Evolutionary conservation across 228 moss, liverwort and hornwort genomes (phyloP), one percentile per base, ranked within the genome.

Genomic region (Sphagnum magellanicum): DNA sequence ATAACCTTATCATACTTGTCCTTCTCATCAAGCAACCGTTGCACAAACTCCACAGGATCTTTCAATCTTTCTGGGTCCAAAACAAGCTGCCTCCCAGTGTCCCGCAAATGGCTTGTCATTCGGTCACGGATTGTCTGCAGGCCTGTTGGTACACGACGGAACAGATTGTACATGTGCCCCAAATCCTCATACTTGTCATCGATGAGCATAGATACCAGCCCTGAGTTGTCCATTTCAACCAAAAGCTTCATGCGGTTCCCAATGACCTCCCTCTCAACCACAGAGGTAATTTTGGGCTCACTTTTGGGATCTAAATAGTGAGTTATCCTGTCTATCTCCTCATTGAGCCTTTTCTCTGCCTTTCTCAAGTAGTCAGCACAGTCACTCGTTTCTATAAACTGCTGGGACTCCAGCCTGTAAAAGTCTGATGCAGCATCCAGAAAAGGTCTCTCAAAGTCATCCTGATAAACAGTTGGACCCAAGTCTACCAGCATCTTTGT

Each of bases 1-100:
- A 95, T 95, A 73, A 95, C 85, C 75, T 79, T 88, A 74, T 95
- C 94, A 68, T 95, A 95, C 83, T 95, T 95, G 79, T 95, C 94
- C 62, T 95, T 95, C 77, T 95, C 94, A 76, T 95, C 94, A 63
- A 95, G 90, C 5, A 95, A 78, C 62, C 94, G 81, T 71, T 95
- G 91, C 15, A 95, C 94, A 63, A 95, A 95, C 77, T 95, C 94
- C 59, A 95, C 92, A 47, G 94, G 94, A 76, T 95, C 94, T 71
- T 88, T 95, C 79, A 91, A 76, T 75, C 90, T 81, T 71, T 95
- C 94, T 9, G 94, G 94, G 69, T 95, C 94, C 65, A 88, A 86
- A 52, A 95, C 94, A 72, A 95, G 91, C 79, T 87, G 90, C 60
- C 87, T 84, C 58, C 94, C 94, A 50, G 92, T 95, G 69, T 95